Base-by-base conservation (phyloP, 2,329 filamentous ascomycete genomes). In the Penicillium nordicum region DNA sequence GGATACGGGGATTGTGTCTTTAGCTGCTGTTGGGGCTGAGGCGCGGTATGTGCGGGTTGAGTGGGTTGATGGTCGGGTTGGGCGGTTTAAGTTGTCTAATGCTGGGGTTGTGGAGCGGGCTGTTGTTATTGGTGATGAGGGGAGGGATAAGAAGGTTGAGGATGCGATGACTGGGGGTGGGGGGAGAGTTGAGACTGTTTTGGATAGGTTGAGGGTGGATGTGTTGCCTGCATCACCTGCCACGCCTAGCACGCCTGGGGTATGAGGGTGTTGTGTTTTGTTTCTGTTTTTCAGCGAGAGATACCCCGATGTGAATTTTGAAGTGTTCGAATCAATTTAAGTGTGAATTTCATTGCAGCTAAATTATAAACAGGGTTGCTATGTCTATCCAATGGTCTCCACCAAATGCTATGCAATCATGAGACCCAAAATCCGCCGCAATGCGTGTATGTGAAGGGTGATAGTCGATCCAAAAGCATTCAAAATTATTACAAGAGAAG, bases 61-160 rank as follows among this genome's bases (percentile, higher is more conserved):
- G 57, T 79, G 76, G 76, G 65, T 63, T 12, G 75, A 78, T 65
- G 76, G 75, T 5, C 71, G 73, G 5, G 71, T 79, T 29, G 77
- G 76, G 4, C 66, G 74, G 41, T 72, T 79, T 42, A 76, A 75
- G 57, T 62, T 79, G 25, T 74, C 74, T 3, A 71, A 74, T 62
- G 56, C 67, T 9, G 77, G 77, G 4, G 50, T 66, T 34, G 69
- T 79, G 30, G 74, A 78, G 54, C 65, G 74, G 11, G 76, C 74
- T 4, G 73, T 78, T 44, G 72, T 79, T 14, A 72, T 78, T 60
- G 75, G 74, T 2, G 73, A 75, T 41, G 23, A 56, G 18, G 74
- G 74, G 1, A 63, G 75, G 29, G 74, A 76, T 59, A 76, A 75
- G 53, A 43, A 46, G 42, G 61, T 66, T 4, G 75, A 77, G 53